These are phyloP conservation scores for Musa balbisiana DNA, from an alignment of 202 grass and related monocot genomes.

Conservation along the genomic window DNA sequence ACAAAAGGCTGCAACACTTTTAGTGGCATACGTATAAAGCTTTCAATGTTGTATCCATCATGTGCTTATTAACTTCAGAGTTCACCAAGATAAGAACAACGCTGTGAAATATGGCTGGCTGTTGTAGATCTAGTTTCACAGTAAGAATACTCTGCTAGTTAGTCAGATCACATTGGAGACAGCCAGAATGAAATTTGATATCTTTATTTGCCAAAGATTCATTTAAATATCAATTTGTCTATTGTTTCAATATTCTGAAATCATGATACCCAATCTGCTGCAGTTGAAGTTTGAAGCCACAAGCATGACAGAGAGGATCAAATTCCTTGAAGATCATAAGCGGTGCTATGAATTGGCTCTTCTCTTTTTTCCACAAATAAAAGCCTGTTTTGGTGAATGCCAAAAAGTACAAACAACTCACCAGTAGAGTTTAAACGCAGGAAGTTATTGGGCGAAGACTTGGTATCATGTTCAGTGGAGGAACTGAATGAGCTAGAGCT, in stretches of 20 bases:
- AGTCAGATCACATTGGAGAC: no score
- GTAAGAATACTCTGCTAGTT: no score
- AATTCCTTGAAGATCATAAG: background rate
- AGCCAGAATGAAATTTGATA: background rate
- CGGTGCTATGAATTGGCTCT: background rate
- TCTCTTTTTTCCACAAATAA: background rate
- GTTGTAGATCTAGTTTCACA: no score
- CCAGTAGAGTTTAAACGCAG: background rate
- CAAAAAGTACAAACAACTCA: no score
- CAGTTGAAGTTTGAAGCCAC: conserved; percentile 1
- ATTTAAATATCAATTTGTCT: background rate
- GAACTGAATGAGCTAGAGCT: conserved; percentile 10
- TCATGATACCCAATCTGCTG: background rate
- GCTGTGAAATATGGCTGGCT: no score
- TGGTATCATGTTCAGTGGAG: conserved; percentile 9
- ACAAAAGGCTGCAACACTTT: no score
- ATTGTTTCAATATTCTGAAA: background rate
- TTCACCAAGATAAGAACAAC: no score
- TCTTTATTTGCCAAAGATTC: background rate
- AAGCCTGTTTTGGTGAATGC: no score
- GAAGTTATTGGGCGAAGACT: conserved; percentile 11
- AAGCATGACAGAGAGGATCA: background rate
- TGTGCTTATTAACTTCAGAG: no score
- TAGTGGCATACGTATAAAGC: no score
- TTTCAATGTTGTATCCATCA: no score